Conservation (phyloP, 1,284 basidiomycete species). For the Phylloboletellus chloephorus region DNA sequence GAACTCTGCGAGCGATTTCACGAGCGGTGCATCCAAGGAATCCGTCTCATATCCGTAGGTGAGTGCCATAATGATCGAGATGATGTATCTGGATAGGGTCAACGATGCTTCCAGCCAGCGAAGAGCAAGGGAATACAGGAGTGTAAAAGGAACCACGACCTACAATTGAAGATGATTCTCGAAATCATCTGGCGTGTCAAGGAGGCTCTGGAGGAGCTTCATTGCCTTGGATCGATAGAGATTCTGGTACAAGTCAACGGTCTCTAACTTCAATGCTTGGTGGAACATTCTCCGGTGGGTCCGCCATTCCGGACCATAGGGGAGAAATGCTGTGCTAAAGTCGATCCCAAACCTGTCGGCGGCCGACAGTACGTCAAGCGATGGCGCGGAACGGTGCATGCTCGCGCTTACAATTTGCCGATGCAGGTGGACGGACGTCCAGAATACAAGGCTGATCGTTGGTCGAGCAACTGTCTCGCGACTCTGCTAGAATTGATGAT, state of each 20-base stretch:
- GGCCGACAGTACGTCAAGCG: neutral
- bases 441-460: slow-evolving; percentile 29
- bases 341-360: slow-evolving; percentile 29
- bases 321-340: slow-evolving; percentile 30
- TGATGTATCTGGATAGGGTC: slow-evolving; percentile 21
- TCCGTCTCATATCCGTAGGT: slow-evolving; percentile 30
- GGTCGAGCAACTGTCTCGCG: slow-evolving; percentile 28
- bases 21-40: slow-evolving; percentile 27
- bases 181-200: slow-evolving; percentile 23
- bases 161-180: slow-evolving; percentile 25
- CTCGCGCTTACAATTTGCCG: slow-evolving; percentile 23
- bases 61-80: slow-evolving; percentile 29
- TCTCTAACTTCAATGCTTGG: slow-evolving; percentile 22
- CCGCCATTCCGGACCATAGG: slow-evolving; percentile 29
- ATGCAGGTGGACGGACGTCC: slow-evolving; percentile 23
- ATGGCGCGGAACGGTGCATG: neutral
- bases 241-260: slow-evolving; percentile 15
- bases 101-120: neutral
- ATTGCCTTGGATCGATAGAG: slow-evolving; percentile 22
- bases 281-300: slow-evolving; percentile 30
- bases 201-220: slow-evolving; percentile 19
- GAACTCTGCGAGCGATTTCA: slow-evolving; percentile 24
- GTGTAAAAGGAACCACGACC: neutral
- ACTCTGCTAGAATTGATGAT: slow-evolving; percentile 27
- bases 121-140: neutral